Evolutionary conservation across 768 basidiomycete genomes (phyloP), one percentile per base, ranked within the genome.

Genomic region (Tylopilus cervinicoccineus): DNA sequence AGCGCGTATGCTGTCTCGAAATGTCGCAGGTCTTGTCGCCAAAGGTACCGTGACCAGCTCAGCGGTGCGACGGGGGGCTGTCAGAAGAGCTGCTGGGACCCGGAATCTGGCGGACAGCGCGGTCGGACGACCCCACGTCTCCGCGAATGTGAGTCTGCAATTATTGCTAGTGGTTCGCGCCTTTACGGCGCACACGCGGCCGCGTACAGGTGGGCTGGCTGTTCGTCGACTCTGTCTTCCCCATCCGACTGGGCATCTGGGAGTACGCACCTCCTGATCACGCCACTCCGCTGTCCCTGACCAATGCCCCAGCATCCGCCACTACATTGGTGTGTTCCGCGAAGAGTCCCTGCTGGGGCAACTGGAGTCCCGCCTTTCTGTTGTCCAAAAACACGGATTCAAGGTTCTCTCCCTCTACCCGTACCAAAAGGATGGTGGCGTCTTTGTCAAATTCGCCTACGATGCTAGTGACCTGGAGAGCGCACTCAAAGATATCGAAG

Each of bases 341-440:
- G 72, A 82, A 63, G 80, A 86, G 38, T 60, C 65, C n/a, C 69
- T 90, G 1, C 70, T 88, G 23, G 69, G 65, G 4, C 50, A 61
- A 24, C 66, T 93, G 17, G 59, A 66, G 14, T 57, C 59, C 1
- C 72, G 80, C 28, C 70, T 93, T 8, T 71, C 76, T 12, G 54
- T 66, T 7, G 72, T 88, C 33, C 74, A 76, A 26, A 58, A 73
- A 1, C 78, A 82, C 54, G 72, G 70, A 29, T 88, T 93, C 60
- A 69, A 72, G 26, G 67, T 90, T n/a, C 59, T 84, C 5, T 76
- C 78, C 20, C 58, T 91, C 6, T 74, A 88, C 44, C 81, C 83
- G 7, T 75, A 81, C 52, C 66, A 69, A 43, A 94, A 93, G 58
- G 91, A 93, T 52, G 92, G 92, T 3, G 93, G 93, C 5, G 83